phyloP scores from a whole-genome alignment of 179 eudicot genomes.

The Drosera spatulata region DNA sequence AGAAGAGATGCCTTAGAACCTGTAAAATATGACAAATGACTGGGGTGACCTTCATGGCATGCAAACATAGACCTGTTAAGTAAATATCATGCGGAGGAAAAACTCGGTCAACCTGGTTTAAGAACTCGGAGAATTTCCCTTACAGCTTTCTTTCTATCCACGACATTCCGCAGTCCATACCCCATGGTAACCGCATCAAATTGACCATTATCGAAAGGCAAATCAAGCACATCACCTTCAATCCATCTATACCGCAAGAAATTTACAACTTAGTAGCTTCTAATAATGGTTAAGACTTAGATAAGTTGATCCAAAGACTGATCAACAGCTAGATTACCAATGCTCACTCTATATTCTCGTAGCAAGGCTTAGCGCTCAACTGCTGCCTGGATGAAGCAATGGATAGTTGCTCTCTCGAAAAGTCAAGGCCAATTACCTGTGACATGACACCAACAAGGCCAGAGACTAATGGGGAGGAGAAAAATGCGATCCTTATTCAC shows the following conservation, averaged over 20 bases:
- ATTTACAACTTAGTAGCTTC: too few species aligned
- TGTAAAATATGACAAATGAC: conserved; percentile 1
- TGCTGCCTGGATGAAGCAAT: conserved; percentile 65
- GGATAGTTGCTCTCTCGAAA: background rate
- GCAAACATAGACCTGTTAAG: background rate
- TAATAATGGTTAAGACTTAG: background rate
- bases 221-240: background rate
- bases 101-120: background rate
- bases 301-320: background rate
- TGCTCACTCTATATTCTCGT: background rate
- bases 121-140: background rate
- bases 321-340: background rate
- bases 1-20: conserved; percentile 50
- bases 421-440: conserved; percentile 29
- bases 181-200: background rate
- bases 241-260: conserved; percentile 1
- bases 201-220: background rate
- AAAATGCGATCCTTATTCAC: background rate
- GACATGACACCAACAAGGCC: conserved; percentile 1
- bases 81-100: background rate
- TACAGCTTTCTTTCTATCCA: background rate
- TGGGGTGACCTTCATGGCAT: background rate
- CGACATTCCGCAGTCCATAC: background rate
- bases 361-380: conserved; percentile 1
- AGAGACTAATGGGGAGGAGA: background rate